These are phyloP conservation scores for Polygonum maritimum DNA, from an alignment of 148 eudicot genomes.

Conservation along the genomic window DNA sequence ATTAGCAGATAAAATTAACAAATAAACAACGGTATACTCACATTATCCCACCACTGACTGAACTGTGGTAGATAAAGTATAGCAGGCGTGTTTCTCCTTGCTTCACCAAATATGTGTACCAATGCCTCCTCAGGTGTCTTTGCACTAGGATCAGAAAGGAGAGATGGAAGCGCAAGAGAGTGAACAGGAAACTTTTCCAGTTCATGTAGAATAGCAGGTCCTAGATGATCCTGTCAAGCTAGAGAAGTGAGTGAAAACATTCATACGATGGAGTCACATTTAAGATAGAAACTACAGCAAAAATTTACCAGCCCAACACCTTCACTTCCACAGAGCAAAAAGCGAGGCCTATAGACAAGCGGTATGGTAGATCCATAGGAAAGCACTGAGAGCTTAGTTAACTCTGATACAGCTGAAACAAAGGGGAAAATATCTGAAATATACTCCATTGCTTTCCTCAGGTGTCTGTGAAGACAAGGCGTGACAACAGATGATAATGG, in stretches of 20 bases:
- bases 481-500: conserved; percentile 86
- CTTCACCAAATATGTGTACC: conserved; percentile 95
- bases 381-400: conserved; percentile 65
- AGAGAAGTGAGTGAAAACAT: conserved; percentile 34
- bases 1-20: neutral
- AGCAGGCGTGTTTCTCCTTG: conserved; percentile 93
- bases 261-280: conserved; percentile 5
- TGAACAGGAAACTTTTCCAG: conserved; percentile 99
- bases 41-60: conserved; percentile 95
- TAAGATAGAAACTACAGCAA: conserved; percentile 10
- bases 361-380: conserved; percentile 86
- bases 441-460: conserved; percentile 56
- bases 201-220: conserved; percentile 95
- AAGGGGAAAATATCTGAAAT: conserved; percentile 85
- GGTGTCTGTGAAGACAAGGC: conserved; percentile 75
- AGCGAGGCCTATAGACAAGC: conserved; percentile 86
- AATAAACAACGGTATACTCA: conserved; percentile 27
- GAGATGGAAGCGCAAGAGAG: conserved; percentile 90
- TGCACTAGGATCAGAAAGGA: conserved; percentile 98
- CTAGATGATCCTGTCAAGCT: conserved; percentile 86
- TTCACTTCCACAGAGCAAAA: conserved; percentile 66
- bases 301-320: conserved; percentile 84
- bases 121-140: conserved; percentile 98
- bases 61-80: conserved; percentile 85
- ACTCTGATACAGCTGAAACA: conserved; percentile 53